phyloP scores from a whole-genome alignment of 164 flowering plant genomes.

The Kalanchoe fedtschenkoi region DNA sequence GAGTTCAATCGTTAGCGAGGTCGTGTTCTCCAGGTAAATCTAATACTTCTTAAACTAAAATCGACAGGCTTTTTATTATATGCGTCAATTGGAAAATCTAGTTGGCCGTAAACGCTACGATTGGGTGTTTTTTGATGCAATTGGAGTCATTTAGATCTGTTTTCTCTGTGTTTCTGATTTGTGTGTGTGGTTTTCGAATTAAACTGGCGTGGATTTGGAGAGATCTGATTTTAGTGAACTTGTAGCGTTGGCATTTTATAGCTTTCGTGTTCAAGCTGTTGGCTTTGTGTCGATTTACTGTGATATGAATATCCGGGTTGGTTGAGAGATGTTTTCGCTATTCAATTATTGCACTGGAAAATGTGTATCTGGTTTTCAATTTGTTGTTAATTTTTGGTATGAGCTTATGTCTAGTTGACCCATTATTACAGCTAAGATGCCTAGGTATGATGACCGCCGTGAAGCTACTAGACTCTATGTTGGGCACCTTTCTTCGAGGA shows the following conservation, averaged over 20 bases:
- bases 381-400: background rate
- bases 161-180: background rate
- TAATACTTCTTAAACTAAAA: too few relatives aligned
- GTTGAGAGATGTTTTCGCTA: background rate
- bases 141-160: background rate
- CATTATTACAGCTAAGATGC: conserved; percentile 14
- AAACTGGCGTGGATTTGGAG: background rate
- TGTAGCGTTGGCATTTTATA: background rate
- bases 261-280: background rate
- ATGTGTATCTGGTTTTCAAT: background rate
- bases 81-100: too few relatives aligned
- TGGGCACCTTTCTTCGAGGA: conserved; percentile 64
- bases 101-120: background rate
- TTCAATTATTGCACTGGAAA: background rate
- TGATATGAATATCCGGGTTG: background rate
- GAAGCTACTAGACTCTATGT: conserved; percentile 63
- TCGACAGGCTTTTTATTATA: too few relatives aligned
- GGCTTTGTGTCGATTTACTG: too few relatives aligned
- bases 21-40: background rate
- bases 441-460: conserved; percentile 58
- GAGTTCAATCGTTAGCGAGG: background rate
- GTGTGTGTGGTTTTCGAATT: background rate
- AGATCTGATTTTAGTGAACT: background rate
- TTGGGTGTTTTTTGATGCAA: background rate
- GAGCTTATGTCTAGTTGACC: too few relatives aligned